Conservation (phyloP, 306 rosid genomes). For the Carpinus viminea region DNA sequence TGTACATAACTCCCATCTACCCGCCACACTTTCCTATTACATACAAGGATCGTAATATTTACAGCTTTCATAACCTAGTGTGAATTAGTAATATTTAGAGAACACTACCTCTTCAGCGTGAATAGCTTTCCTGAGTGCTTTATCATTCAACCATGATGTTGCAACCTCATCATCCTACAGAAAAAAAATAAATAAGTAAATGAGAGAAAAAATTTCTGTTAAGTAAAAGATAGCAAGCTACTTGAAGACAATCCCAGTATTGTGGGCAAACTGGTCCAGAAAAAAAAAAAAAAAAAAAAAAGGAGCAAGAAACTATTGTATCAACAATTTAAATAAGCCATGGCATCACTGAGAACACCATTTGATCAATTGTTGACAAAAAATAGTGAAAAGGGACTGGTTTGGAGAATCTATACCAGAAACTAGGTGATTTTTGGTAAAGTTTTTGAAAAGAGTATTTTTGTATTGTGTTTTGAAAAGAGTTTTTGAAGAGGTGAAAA, state of each 20-base stretch:
- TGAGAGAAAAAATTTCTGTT: not conserved
- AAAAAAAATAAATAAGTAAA: not conserved
- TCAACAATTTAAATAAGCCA: not conserved
- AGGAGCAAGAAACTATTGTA: not conserved
- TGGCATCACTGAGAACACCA: not conserved
- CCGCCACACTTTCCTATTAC: constrained; percentile 49
- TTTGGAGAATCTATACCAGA: not conserved
- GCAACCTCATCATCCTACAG: constrained; percentile 73
- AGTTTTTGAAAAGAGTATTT: too few relatives aligned
- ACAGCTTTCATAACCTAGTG: not conserved
- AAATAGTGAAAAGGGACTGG: not conserved
- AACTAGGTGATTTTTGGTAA: too few relatives aligned
- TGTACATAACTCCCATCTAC: constrained; percentile 70
- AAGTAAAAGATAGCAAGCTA: not conserved
- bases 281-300: not conserved
- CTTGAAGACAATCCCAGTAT: not conserved
- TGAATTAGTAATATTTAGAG: constrained; percentile 5
- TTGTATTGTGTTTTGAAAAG: too few relatives aligned
- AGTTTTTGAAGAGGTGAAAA: too few relatives aligned
- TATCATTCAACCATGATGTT: constrained; percentile 72
- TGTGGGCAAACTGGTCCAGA: not conserved
- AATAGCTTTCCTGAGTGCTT: constrained; percentile 69
- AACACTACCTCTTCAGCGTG: constrained; percentile 61
- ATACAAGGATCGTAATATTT: constrained; percentile 18
- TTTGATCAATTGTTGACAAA: not conserved